A percentile compares a stretch with the other conserved stretches of the same genome.
Conservation (phyloP, 768 basidiomycete species). For the Leccinum disarticulatum region DNA sequence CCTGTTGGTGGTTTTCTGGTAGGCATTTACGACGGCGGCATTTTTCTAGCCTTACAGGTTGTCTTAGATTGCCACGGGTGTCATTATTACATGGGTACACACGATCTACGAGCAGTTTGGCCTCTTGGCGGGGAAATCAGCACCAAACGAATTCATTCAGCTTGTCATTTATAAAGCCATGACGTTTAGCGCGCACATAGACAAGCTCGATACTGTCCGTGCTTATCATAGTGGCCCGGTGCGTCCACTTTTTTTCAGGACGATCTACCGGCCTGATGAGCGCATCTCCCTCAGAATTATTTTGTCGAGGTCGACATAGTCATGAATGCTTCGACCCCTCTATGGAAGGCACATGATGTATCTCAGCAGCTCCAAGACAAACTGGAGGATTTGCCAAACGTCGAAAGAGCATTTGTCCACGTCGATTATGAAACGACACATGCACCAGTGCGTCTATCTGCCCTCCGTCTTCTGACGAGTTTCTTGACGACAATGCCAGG, state of each 20-base stretch:
- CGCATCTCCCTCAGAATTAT: slow-evolving; percentile 58
- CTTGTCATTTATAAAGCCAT: slow-evolving; percentile 86
- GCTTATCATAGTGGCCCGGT: slow-evolving; percentile 91
- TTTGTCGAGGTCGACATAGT: slow-evolving; percentile 97
- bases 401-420: slow-evolving; percentile 92
- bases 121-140: slow-evolving; percentile 88
- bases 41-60: not conserved
- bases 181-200: slow-evolving; percentile 86
- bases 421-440: slow-evolving; percentile 95
- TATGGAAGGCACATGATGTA: slow-evolving; percentile 86
- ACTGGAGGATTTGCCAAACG: slow-evolving; percentile 85
- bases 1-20: slow-evolving; percentile 78
- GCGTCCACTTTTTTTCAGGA: slow-evolving; percentile 16
- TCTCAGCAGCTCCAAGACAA: slow-evolving; percentile 85
- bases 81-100: slow-evolving; percentile 73
- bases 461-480: not conserved
- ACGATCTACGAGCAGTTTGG: slow-evolving; percentile 83
- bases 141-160: slow-evolving; percentile 89
- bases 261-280: not conserved
- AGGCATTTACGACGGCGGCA: slow-evolving; percentile 24
- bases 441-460: slow-evolving; percentile 44
- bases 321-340: slow-evolving; percentile 82
- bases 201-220: slow-evolving; percentile 86
- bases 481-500: slow-evolving; percentile 30
- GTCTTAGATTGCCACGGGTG: slow-evolving; percentile 69